Evolutionary conservation across 2,329 filamentous ascomycete genomes (phyloP).

Genomic region (Claviceps africana): DNA sequence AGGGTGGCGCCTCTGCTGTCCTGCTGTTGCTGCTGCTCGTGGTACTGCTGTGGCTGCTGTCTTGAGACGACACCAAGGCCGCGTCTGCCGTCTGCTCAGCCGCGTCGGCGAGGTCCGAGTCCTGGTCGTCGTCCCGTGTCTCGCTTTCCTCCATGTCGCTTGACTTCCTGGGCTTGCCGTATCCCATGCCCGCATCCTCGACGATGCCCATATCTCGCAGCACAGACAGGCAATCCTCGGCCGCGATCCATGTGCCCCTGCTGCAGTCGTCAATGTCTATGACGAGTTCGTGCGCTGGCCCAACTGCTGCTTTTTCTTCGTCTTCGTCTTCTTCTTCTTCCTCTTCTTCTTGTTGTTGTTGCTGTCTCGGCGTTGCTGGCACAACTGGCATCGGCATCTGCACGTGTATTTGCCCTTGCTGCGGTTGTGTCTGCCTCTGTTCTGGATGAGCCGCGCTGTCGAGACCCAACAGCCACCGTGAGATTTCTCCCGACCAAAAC

Average conservation of each 20-base stretch:
- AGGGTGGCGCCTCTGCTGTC: constrained; percentile 4
- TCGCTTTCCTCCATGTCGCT: constrained; percentile 3
- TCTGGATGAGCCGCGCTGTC: constrained; percentile 18
- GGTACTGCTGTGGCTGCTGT: background rate
- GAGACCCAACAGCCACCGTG: constrained; percentile 46
- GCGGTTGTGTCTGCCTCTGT: background rate
- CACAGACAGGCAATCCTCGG: constrained; percentile 68
- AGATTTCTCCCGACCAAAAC: constrained; percentile 78
- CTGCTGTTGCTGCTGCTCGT: background rate
- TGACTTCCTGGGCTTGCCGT: constrained; percentile 19
- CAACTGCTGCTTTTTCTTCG: too few species aligned
- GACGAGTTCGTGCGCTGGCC: constrained; percentile 27
- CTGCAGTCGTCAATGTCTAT: constrained; percentile 59
- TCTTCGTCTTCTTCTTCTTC: too few species aligned
- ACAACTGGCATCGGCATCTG: background rate
- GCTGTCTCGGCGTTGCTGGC: background rate
- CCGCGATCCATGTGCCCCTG: constrained; percentile 65
- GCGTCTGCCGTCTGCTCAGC: background rate
- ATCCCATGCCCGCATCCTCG: constrained; percentile 38
- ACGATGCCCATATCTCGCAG: constrained; percentile 69
- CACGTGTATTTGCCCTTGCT: background rate
- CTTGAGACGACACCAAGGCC: background rate
- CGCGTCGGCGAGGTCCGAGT: background rate
- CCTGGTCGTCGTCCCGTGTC: constrained; percentile 3
- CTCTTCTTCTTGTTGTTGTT: too few species aligned